Base-by-base conservation (phyloP, 208 protist genomes). In the Leishmania tropica region DNA sequence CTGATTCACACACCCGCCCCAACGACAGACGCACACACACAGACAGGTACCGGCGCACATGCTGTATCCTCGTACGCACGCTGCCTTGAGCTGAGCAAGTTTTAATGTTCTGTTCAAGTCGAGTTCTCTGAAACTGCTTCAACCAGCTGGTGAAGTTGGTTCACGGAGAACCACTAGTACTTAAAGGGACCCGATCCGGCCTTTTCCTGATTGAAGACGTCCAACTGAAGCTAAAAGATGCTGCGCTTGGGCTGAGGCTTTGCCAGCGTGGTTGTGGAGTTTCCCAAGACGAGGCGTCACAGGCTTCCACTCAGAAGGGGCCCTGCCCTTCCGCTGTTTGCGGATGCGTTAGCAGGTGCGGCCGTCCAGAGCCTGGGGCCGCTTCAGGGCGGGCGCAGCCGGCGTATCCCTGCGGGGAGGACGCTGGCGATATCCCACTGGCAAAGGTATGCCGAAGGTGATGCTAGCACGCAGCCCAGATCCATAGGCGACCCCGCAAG, bases 211-310 rank as follows among this genome's bases (percentile, higher is more conserved):
- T 19, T 45, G 74, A 76, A 53, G 67, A 80, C 1, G 81, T 53
- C 40, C 8, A 21, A 3, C 1, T 51, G 37, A 54, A 31, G 13
- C 40, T 67, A 5, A 0, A 75, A 84, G 0, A 7, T 51, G 53
- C 0, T 58, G 62, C 81, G 76, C 75, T 79, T 76, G 24, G 75
- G 47, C 21, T 51, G 67, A 5, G 81, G 80, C 21, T 60, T 80
- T 45, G 67, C 75, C n/a, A 67, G 80, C 67, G 68, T 45, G 19
- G 31, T 80, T 11, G 75, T 68, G 2, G 28, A 75, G 54, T 79
- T 72, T 51, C 53, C 75, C n/a, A 21, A n/a, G 31, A 77, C 67
- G 42, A 76, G 79, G 81, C 74, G 75, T 5, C 68, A n/a, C 2
- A 72, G 79, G 67, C 76, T 62, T 40, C 81, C 81, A 0, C 48